Evolutionary conservation across 2,329 filamentous ascomycete species (phyloP).

Genomic region (Fusarium sp.): DNA sequence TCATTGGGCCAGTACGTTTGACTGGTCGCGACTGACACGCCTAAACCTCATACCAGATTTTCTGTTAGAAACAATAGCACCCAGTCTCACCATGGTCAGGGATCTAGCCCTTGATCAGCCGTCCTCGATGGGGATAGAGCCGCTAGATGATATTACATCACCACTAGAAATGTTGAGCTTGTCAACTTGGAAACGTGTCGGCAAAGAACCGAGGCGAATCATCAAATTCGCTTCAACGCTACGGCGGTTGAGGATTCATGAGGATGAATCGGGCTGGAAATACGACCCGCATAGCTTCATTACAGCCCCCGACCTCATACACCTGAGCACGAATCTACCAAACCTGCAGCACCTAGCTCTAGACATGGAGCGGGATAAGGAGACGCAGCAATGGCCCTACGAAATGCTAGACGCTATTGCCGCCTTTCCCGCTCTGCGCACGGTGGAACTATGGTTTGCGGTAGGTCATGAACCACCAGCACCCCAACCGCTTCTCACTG

Average conservation of each 20-base stretch:
- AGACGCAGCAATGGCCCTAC: constrained; percentile 16
- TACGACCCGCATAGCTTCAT: background rate
- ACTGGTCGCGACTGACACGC: constrained; percentile 8
- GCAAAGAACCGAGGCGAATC: background rate
- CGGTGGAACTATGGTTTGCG: constrained; percentile 18
- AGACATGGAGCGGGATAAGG: constrained; percentile 7
- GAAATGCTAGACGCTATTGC: constrained; percentile 12
- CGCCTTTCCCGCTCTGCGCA: constrained; percentile 7
- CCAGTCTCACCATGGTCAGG: background rate
- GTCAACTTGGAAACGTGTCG: background rate
- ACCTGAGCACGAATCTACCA: constrained; percentile 4
- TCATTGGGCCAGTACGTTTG: constrained; percentile 10
- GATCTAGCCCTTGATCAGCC: background rate
- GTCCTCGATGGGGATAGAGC: background rate
- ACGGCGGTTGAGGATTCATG: background rate
- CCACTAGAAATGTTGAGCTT: background rate
- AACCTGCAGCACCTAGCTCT: constrained; percentile 14
- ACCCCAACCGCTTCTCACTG: constrained; percentile 9
- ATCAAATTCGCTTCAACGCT: background rate
- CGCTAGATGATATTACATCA: background rate
- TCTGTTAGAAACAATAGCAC: background rate
- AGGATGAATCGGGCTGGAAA: background rate
- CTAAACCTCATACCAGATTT: constrained; percentile 1
- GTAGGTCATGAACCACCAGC: background rate
- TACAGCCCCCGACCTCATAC: background rate